Conservation (phyloP, 2,329 filamentous ascomycete species). For the Trichoderma sp. region DNA sequence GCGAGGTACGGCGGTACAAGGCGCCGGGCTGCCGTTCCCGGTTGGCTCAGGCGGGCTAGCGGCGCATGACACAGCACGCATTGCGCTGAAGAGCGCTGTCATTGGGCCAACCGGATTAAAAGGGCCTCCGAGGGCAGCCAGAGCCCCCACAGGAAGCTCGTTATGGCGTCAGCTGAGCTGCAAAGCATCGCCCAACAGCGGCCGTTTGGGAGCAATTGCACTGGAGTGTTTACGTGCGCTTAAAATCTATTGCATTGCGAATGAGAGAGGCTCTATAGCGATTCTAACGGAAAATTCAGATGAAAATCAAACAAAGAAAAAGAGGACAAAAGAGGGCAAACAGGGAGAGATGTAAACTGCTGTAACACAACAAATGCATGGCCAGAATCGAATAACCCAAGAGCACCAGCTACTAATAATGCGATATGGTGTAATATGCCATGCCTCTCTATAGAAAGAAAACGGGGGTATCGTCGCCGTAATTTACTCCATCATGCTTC, state of each 20-base stretch:
- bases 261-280: background rate
- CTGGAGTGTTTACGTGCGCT: background rate
- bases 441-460: slow-evolving; percentile 20
- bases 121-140: background rate
- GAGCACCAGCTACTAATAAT: slow-evolving; percentile 14
- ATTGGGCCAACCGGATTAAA: slow-evolving; percentile 24
- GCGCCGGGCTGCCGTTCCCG: slow-evolving; percentile 16
- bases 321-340: too few species aligned
- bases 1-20: slow-evolving; percentile 23
- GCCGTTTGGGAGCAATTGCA: background rate
- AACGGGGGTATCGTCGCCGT: slow-evolving; percentile 30
- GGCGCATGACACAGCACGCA: slow-evolving; percentile 25
- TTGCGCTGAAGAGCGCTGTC: background rate
- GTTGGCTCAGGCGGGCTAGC: slow-evolving; percentile 9
- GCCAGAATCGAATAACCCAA: slow-evolving; percentile 9
- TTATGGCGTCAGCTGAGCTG: slow-evolving; percentile 22
- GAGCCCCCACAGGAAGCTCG: background rate
- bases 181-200: slow-evolving; percentile 1
- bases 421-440: slow-evolving; percentile 10
- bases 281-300: background rate
- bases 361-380: slow-evolving; percentile 10
- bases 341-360: background rate
- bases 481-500: slow-evolving; percentile 30
- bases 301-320: background rate
- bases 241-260: background rate